Evolutionary conservation across 108 stramenopile species (phyloP).

Genomic region (Craspedostauros australis): DNA sequence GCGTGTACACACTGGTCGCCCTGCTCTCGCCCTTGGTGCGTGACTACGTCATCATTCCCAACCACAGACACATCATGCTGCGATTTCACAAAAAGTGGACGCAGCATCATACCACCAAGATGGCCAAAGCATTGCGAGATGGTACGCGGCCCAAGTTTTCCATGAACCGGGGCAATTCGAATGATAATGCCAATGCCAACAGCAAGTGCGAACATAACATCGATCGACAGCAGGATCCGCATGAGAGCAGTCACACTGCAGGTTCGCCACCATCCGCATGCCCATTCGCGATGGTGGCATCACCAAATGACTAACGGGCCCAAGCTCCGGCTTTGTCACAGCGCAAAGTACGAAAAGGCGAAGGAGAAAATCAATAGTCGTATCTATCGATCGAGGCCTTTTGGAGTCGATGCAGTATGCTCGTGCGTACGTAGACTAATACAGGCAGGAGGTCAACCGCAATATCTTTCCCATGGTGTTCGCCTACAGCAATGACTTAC

Average conservation of each 20-base stretch:
- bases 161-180: too few relatives aligned
- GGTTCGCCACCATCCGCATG: conserved; percentile 20
- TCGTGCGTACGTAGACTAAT: too few relatives aligned
- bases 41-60: conserved; percentile 19
- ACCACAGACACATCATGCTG: conserved; percentile 21
- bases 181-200: not conserved
- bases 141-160: too few relatives aligned
- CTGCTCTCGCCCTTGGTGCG: conserved; percentile 30
- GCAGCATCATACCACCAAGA: conserved; percentile 31
- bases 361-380: too few relatives aligned
- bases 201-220: not conserved
- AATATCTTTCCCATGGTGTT: too few relatives aligned
- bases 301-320: too few relatives aligned
- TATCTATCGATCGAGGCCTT: too few relatives aligned
- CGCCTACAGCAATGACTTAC: too few relatives aligned
- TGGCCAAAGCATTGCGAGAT: conserved; percentile 30
- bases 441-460: too few relatives aligned
- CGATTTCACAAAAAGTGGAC: conserved; percentile 39
- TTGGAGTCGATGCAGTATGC: too few relatives aligned
- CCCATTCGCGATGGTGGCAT: conserved; percentile 59
- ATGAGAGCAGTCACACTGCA: not conserved
- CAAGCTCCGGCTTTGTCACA: too few relatives aligned
- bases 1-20: conserved; percentile 35
- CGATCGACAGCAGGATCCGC: not conserved
- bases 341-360: too few relatives aligned